Base-by-base conservation (phyloP, 306 rosid genomes). In the Ceratonia siliqua region DNA sequence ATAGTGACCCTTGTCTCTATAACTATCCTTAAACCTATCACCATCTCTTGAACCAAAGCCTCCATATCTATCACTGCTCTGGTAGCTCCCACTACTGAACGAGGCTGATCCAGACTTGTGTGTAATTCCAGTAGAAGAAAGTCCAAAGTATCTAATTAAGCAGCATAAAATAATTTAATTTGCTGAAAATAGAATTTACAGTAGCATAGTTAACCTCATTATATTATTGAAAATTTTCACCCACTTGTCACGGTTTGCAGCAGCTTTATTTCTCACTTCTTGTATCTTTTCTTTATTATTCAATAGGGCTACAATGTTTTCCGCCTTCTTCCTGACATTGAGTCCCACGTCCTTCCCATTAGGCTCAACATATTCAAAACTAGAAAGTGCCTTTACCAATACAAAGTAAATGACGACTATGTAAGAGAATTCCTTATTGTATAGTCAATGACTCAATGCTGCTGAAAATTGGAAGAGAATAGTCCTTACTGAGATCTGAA, bases 241-340 rank as follows among this genome's bases (percentile, higher is more conserved):
- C 62, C 83, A 95, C 99, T 95, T 95, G 84, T 95, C 93, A 63
- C 92, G 98, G 81, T 95, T 95, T 48, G 96, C 77, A 82, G 98
- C 87, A 65, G 99, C 99, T 85, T 95, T 95, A 74, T 84, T 89
- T 89, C 99, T 92, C 68, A 72, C 84, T 61, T 89, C 92, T 63
- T 90, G 96, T 85, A 95, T 95, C 83, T 95, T 95, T 7, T 95
- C 99, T 83, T 85, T 95, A 80, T 89, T 74, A 84, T 95, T 95
- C 87, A 95, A 64, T 74, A 95, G 97, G 74, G 87, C 83, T 15
- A 72, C 89, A 45, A 95, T 90, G 68, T 4, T 89, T 81, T 95
- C 99, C 20, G 90, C 87, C 85, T 95, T 95, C 88, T 92, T 95
- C 81, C 99, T 89, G 74, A 95, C 99, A 87, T 95, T 95, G 79